These are phyloP conservation scores for Pseudogymnoascus sp. DNA, from an alignment of 2,329 filamentous ascomycete genomes.

Conservation along the genomic window DNA sequence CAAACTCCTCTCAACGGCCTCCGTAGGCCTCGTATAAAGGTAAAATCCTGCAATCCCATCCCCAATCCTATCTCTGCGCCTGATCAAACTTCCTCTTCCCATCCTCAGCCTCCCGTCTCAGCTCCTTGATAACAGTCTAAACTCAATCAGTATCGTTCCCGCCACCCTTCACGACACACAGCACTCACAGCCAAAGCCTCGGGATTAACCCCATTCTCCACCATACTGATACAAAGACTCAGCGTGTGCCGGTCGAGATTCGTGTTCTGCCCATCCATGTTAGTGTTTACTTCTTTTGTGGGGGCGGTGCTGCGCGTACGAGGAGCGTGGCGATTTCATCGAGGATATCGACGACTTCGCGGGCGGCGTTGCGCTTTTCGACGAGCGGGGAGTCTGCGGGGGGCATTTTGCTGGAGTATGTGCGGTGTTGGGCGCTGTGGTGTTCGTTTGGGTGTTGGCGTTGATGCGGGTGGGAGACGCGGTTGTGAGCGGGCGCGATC, in stretches of 20 bases:
- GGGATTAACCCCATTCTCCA: slow-evolving; percentile 94
- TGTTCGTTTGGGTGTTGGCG: neutral
- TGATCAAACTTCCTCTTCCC: slow-evolving; percentile 12
- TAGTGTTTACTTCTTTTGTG: neutral
- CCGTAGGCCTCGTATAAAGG: neutral
- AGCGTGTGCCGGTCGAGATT: slow-evolving; percentile 83
- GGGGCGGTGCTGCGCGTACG: slow-evolving; percentile 42
- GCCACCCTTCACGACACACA: neutral
- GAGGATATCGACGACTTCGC: slow-evolving; percentile 74
- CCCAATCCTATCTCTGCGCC: neutral
- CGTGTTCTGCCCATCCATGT: slow-evolving; percentile 61
- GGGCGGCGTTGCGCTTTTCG: slow-evolving; percentile 63
- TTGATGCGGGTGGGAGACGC: neutral
- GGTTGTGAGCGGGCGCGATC: neutral
- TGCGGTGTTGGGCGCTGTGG: neutral
- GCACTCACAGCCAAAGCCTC: slow-evolving; percentile 79
- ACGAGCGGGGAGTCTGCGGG: slow-evolving; percentile 46
- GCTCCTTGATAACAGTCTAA: slow-evolving; percentile 26
- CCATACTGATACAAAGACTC: slow-evolving; percentile 90
- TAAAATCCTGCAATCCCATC: neutral
- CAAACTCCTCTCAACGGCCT: neutral
- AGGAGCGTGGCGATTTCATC: slow-evolving; percentile 83
- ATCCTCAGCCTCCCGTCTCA: slow-evolving; percentile 25
- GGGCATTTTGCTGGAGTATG: slow-evolving; percentile 25
- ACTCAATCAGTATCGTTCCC: slow-evolving; percentile 11